A percentile compares a stretch with the other conserved stretches of the same genome.
phyloP scores from a whole-genome alignment of 2,329 filamentous ascomycete species.

The Beauveria sp. region DNA sequence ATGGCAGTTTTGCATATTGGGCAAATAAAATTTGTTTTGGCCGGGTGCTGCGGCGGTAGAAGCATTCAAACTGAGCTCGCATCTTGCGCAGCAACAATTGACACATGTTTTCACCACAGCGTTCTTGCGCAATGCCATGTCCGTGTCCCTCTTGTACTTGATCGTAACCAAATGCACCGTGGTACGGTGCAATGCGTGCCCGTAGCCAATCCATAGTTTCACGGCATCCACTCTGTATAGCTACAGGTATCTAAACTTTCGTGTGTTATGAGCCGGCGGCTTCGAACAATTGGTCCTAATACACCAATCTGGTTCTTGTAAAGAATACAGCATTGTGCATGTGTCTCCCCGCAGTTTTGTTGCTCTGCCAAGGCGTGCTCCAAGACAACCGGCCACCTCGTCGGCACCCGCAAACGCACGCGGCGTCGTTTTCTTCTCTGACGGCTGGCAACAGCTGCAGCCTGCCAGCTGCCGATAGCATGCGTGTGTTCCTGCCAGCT shows the following conservation, averaged over 20 bases:
- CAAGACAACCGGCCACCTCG: neutral
- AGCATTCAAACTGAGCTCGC: neutral
- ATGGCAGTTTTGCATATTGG: neutral
- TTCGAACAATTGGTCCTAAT: neutral
- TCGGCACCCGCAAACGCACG: slow-evolving; percentile 3
- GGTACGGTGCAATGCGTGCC: neutral
- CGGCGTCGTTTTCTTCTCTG: neutral
- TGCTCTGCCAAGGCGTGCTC: neutral
- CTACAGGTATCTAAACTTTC: neutral
- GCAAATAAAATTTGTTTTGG: neutral
- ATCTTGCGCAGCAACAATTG: neutral
- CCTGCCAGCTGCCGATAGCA: neutral
- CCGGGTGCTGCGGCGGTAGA: neutral
- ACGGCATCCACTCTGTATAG: neutral
- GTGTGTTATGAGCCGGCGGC: neutral
- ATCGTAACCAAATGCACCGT: neutral
- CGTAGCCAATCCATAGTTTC: neutral
- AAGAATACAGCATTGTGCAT: neutral
- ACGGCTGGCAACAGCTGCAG: neutral
- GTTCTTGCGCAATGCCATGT: neutral
- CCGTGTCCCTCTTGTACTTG: neutral
- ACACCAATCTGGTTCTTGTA: no score
- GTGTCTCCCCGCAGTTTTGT: neutral
- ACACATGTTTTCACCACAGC: neutral
- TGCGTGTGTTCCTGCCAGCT: neutral